Conservation (phyloP, 441 rosid genomes). For the Capsella rubella region DNA sequence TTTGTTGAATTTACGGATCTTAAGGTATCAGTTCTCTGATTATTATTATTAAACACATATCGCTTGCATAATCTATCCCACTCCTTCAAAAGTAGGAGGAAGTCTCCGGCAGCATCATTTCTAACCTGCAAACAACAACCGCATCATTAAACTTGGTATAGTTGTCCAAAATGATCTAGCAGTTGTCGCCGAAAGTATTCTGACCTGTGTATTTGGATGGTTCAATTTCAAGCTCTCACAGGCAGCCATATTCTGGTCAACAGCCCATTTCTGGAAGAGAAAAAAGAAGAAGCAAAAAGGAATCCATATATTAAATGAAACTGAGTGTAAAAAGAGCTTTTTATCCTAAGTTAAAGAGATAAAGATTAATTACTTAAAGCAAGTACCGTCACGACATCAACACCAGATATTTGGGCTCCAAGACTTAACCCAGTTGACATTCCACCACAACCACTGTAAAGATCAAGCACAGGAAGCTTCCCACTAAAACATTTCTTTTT, state of each 20-base stretch:
- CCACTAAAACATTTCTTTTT: conserved; percentile 46
- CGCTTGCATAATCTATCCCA: conserved; percentile 84
- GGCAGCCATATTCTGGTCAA: conserved; percentile 75
- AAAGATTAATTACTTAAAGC: conserved; percentile 40
- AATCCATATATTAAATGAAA: conserved; percentile 26
- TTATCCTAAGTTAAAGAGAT: conserved; percentile 32
- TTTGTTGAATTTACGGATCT: conserved; percentile 45
- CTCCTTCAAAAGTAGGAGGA: conserved; percentile 85
- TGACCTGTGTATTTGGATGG: conserved; percentile 83
- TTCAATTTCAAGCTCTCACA: conserved; percentile 83
- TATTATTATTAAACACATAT: conserved; percentile 49
- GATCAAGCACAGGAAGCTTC: conserved; percentile 71
- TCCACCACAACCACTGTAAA: conserved; percentile 97
- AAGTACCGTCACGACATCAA: conserved; percentile 78
- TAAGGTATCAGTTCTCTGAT: conserved; percentile 34
- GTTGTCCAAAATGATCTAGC: conserved; percentile 30
- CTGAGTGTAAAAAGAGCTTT: conserved; percentile 31
- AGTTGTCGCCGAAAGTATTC: conserved; percentile 32
- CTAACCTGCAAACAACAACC: conserved; percentile 63
- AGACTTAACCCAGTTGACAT: conserved; percentile 93
- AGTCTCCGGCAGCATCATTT: conserved; percentile 90
- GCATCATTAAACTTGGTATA: conserved; percentile 14
- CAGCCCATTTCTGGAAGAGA: conserved; percentile 80
- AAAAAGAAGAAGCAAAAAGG: conserved; percentile 35
- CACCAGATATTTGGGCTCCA: conserved; percentile 78